A percentile compares a stretch with the other conserved stretches of the same genome.
phyloP scores from a whole-genome alignment of 2,329 filamentous ascomycete genomes.

The Hypocrella siamensis region DNA sequence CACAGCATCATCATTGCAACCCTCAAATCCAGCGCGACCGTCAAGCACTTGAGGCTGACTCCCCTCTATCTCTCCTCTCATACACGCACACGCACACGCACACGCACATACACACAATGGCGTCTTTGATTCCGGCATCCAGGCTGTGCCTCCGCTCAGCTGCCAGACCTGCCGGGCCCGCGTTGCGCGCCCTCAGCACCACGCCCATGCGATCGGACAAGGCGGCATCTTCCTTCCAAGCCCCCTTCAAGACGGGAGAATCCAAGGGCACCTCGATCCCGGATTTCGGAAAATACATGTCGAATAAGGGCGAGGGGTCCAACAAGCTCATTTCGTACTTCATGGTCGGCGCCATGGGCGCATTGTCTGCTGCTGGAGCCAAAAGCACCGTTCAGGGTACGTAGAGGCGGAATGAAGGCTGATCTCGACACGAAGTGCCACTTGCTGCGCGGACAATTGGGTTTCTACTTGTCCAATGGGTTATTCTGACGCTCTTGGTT shows the following conservation, averaged over 20 bases:
- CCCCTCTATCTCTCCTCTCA: conserved; percentile 4
- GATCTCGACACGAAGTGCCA: conserved; percentile 1
- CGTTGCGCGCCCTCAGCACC: conserved; percentile 40
- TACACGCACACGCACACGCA: conserved; percentile 5
- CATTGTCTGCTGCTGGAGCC: conserved; percentile 79
- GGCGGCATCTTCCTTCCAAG: conserved; percentile 38
- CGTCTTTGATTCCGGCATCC: conserved; percentile 52
- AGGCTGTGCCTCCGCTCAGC: conserved; percentile 50
- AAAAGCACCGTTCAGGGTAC: conserved; percentile 97
- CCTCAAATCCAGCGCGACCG: conserved; percentile 19
- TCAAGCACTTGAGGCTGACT: conserved; percentile 27
- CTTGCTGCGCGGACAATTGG: neutral
- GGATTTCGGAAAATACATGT: conserved; percentile 77
- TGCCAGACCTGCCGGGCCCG: conserved; percentile 23
- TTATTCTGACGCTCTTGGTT: conserved; percentile 12
- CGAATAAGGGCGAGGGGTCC: conserved; percentile 46
- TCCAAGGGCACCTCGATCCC: conserved; percentile 56
- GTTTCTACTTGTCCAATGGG: conserved; percentile 8
- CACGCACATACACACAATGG: conserved; percentile 32
- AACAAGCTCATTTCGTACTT: conserved; percentile 95
- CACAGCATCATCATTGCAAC: conserved; percentile 23
- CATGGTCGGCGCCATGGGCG: conserved; percentile 92
- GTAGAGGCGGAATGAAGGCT: conserved; percentile 16
- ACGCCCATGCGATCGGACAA: conserved; percentile 31
- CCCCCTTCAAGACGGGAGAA: conserved; percentile 48